These are phyloP conservation scores for Curvularia lunata DNA, from an alignment of 2,329 filamentous ascomycete species.

Conservation along the genomic window DNA sequence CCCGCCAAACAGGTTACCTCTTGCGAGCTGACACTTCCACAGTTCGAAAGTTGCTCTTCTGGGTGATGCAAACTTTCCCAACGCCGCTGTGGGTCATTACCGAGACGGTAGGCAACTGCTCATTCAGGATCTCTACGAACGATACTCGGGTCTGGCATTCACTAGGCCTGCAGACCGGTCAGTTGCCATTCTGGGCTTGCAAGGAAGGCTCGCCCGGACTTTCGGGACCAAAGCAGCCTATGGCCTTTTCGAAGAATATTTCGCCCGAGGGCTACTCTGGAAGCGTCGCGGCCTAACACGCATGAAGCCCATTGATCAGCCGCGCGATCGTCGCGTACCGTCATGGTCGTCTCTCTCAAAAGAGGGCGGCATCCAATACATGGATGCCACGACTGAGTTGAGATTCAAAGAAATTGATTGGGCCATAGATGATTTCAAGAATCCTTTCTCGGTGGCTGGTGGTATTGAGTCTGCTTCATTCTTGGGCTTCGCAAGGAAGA, in stretches of 20 bases:
- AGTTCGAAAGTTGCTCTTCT: background rate
- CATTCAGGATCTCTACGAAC: slow-evolving; percentile 5
- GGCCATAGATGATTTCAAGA: background rate
- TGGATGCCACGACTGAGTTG: background rate
- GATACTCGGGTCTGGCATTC: slow-evolving; percentile 21
- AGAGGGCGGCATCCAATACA: background rate
- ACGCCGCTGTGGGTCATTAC: background rate
- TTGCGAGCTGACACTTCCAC: slow-evolving; percentile 3
- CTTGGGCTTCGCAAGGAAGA: background rate
- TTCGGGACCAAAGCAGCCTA: slow-evolving; percentile 17
- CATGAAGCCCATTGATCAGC: slow-evolving; percentile 15
- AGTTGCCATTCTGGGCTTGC: slow-evolving; percentile 25
- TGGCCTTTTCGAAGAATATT: slow-evolving; percentile 21
- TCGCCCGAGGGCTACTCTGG: slow-evolving; percentile 29
- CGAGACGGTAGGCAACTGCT: background rate
- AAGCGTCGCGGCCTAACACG: slow-evolving; percentile 8
- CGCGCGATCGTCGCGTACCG: slow-evolving; percentile 10
- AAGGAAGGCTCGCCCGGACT: slow-evolving; percentile 17
- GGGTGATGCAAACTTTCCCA: slow-evolving; percentile 22
- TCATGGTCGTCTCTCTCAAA: slow-evolving; percentile 20
- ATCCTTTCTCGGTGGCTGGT: background rate
- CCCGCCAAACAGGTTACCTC: background rate
- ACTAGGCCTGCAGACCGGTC: slow-evolving; percentile 19
- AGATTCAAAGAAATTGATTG: background rate
- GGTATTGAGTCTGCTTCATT: background rate